phyloP scores from a whole-genome alignment of 495 filamentous ascomycete genomes.

The Podospora fimiseda region DNA sequence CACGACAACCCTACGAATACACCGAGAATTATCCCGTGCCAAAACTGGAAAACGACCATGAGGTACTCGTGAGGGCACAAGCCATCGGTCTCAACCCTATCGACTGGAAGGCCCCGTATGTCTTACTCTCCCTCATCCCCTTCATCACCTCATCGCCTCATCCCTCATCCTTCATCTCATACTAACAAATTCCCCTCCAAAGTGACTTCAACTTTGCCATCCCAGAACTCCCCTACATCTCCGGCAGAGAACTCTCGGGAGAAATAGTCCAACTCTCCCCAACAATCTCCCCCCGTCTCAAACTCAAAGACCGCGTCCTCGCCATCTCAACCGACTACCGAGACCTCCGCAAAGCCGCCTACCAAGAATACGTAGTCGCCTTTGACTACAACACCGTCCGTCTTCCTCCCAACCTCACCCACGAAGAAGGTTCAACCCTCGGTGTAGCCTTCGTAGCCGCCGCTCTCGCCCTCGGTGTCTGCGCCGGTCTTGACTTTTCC shows the following conservation, averaged over 20 bases:
- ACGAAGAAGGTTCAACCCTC: constrained; percentile 50
- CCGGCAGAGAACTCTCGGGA: constrained; percentile 58
- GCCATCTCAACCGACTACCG: constrained; percentile 66
- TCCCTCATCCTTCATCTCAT: not conserved
- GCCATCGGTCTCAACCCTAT: constrained; percentile 65
- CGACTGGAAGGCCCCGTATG: constrained; percentile 67
- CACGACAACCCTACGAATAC: constrained; percentile 36
- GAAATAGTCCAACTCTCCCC: constrained; percentile 36
- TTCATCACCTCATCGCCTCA: not conserved
- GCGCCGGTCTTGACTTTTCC: constrained; percentile 53
- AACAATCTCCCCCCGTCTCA: not conserved
- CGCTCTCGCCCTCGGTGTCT: constrained; percentile 53
- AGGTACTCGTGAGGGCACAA: constrained; percentile 51
- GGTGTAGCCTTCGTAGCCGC: constrained; percentile 62
- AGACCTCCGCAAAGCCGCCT: constrained; percentile 60
- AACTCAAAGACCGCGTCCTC: constrained; percentile 35
- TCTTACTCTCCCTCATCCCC: constrained; percentile 5
- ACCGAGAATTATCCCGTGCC: constrained; percentile 46
- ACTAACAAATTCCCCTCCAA: not conserved
- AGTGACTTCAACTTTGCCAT: constrained; percentile 62
- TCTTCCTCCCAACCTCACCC: constrained; percentile 41
- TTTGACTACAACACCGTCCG: constrained; percentile 58
- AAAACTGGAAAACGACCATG: constrained; percentile 26
- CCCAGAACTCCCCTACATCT: constrained; percentile 58
- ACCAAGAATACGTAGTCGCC: constrained; percentile 61